A percentile compares a stretch with the other conserved stretches of the same genome.
Evolutionary conservation across 1,284 basidiomycete species (phyloP).

Genomic region (Vanrija humicola): DNA sequence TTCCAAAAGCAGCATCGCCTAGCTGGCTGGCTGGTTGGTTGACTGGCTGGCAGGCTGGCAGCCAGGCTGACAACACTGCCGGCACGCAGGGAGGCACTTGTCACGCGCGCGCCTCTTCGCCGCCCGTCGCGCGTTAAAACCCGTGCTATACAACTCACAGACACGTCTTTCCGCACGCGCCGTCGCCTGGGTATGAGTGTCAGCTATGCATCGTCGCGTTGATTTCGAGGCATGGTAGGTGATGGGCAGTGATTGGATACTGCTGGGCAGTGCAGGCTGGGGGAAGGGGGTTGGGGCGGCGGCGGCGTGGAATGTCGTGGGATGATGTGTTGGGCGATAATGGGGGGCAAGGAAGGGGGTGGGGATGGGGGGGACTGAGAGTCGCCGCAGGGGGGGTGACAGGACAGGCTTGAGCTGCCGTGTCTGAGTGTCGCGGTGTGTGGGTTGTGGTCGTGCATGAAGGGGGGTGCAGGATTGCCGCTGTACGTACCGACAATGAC

Average conservation of each 20-base stretch:
- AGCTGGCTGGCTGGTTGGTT: neutral
- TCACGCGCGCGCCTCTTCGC: neutral
- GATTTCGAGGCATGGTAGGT: neutral
- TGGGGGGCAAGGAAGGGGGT: neutral
- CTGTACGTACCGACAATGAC: slow-evolving; percentile 49
- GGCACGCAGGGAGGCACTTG: neutral
- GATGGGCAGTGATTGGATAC: neutral
- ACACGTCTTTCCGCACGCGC: slow-evolving; percentile 58
- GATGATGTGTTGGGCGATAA: neutral
- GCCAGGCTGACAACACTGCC: neutral
- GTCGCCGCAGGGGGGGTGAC: no score
- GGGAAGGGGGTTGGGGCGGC: neutral
- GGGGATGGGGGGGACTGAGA: neutral
- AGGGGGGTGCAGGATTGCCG: no score
- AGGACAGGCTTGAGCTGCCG: no score
- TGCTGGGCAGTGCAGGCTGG: neutral
- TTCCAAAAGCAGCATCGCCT: no score
- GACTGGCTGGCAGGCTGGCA: no score
- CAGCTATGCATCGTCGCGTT: slow-evolving; percentile 3
- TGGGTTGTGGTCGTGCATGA: neutral
- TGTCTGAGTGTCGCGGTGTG: neutral
- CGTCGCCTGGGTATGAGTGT: slow-evolving; percentile 42
- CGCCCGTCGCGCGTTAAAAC: no score
- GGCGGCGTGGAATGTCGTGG: neutral
- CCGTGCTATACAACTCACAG: slow-evolving; percentile 36